A percentile compares a stretch with the other conserved stretches of the same genome.
These are phyloP conservation scores for Fraxinus velutina DNA, from an alignment of 305 asterid species.

Conservation along the genomic window DNA sequence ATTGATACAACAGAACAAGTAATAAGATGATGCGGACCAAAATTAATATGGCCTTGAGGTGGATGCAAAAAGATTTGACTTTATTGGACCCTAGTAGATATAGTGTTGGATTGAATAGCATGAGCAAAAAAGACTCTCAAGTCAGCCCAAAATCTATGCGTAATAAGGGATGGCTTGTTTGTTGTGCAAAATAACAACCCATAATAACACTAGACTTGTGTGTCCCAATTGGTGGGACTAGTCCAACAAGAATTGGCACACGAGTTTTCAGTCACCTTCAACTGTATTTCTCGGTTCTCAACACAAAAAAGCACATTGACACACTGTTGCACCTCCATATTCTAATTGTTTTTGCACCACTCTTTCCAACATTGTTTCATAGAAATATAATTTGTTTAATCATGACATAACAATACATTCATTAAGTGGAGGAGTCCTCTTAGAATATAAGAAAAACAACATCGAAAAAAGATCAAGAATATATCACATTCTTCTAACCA, in stretches of 20 bases:
- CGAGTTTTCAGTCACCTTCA: not conserved
- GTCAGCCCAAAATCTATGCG: not conserved
- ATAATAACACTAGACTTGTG: not conserved
- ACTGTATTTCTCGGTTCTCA: not conserved
- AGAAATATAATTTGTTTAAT: not conserved
- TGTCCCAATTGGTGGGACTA: not conserved
- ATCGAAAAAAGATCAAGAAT: not conserved
- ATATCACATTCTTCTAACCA: not conserved
- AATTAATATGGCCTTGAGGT: not conserved
- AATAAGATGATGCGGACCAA: not conserved
- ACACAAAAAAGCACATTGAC: not conserved
- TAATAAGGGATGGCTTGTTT: not conserved
- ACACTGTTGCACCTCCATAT: not conserved
- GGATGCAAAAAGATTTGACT: not conserved
- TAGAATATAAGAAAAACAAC: not conserved
- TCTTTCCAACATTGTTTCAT: not conserved
- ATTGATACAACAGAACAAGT: not conserved
- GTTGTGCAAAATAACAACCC: not conserved
- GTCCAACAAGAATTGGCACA: not conserved
- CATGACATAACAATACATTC: not conserved
- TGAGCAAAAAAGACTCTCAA: not conserved
- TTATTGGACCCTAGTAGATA: not conserved
- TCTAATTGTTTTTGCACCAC: not conserved
- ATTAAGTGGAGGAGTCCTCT: not conserved
- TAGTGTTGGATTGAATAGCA: not conserved